Conservation (phyloP, 805 yeast species). For the Yarrowia sp. region DNA sequence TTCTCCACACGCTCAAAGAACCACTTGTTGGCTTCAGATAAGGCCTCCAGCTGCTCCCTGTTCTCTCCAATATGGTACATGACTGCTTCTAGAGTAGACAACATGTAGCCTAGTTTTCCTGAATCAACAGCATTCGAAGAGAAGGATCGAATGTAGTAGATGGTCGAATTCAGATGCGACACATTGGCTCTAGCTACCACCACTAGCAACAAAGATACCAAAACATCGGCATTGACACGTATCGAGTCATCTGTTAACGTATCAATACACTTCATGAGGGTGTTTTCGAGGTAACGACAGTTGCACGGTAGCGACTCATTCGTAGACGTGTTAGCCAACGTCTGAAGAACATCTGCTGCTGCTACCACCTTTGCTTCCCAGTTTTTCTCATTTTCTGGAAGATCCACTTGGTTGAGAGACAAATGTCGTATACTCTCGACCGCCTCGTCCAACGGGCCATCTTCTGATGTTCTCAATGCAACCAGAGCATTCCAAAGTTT, state of each 20-base stretch:
- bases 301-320: constrained; percentile 10
- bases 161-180: constrained; percentile 56
- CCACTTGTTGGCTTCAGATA: constrained; percentile 50
- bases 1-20: constrained; percentile 53
- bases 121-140: constrained; percentile 47
- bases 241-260: constrained; percentile 1
- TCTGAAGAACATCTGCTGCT: constrained; percentile 51
- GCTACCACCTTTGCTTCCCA: constrained; percentile 47
- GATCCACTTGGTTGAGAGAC: constrained; percentile 46
- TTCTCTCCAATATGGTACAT: constrained; percentile 58
- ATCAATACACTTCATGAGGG: constrained; percentile 11
- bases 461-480: constrained; percentile 35
- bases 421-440: constrained; percentile 36
- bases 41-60: constrained; percentile 40
- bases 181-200: constrained; percentile 66
- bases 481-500: constrained; percentile 57
- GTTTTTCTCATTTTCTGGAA: constrained; percentile 39
- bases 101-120: constrained; percentile 71
- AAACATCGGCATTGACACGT: constrained; percentile 72
- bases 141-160: constrained; percentile 64
- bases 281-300: constrained; percentile 3
- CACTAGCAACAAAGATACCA: constrained; percentile 68
- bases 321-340: constrained; percentile 37
- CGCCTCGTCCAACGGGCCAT: constrained; percentile 33
- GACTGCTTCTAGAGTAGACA: constrained; percentile 84